Conservation (phyloP, 768 basidiomycete genomes). For the Boletus rubescentipes region DNA sequence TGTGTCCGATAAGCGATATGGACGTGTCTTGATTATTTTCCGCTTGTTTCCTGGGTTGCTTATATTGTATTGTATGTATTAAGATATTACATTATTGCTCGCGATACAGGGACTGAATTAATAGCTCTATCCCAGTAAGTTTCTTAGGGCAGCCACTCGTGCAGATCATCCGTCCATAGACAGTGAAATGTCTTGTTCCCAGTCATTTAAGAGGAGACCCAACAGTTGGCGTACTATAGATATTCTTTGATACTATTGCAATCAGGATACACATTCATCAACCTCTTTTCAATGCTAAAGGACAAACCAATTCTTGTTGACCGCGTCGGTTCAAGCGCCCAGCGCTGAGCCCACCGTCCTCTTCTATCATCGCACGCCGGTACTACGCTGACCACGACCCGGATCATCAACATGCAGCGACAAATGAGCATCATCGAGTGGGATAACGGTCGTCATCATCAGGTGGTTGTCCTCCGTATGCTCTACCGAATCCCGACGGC, state of each 20-base stretch:
- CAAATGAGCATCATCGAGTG: neutral
- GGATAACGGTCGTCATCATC: conserved; percentile 5
- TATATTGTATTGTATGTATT: conserved; percentile 9
- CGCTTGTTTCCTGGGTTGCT: neutral
- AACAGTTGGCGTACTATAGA: too few relatives aligned
- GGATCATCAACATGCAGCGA: neutral
- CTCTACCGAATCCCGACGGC: too few relatives aligned
- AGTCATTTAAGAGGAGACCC: too few relatives aligned
- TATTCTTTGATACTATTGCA: neutral
- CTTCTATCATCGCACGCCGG: neutral
- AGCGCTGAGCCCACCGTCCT: too few relatives aligned
- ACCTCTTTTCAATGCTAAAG: neutral
- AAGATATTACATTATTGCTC: neutral
- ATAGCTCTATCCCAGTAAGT: neutral
- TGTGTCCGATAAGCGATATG: conserved; percentile 20
- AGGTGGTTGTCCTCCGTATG: neutral
- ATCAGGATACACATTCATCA: neutral
- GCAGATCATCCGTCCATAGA: too few relatives aligned
- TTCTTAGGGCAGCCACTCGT: too few relatives aligned
- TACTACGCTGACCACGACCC: too few relatives aligned
- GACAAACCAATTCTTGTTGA: too few relatives aligned
- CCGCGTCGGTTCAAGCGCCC: neutral
- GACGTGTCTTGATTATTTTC: conserved; percentile 22
- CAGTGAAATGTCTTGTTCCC: too few relatives aligned
- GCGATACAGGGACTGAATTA: neutral